These are phyloP conservation scores for Citrus cavaleriei DNA, from an alignment of 345 rosid species.

Conservation along the genomic window DNA sequence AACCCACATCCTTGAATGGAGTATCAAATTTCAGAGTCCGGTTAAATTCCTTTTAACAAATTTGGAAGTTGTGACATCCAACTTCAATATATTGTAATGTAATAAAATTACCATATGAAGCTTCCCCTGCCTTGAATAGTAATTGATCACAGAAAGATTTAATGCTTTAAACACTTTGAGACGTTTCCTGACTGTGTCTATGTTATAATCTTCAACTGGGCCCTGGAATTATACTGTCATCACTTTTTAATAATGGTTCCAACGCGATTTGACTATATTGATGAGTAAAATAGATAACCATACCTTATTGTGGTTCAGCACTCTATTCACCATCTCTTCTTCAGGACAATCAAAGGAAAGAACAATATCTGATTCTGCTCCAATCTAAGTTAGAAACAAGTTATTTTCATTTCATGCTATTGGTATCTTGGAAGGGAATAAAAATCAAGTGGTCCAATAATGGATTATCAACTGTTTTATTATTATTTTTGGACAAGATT, in stretches of 20 bases:
- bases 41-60: no score
- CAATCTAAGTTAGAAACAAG: conserved; percentile 27
- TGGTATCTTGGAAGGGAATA: background rate
- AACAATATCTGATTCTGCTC: conserved; percentile 59
- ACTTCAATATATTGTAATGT: background rate
- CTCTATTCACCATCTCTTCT: conserved; percentile 71
- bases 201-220: conserved; percentile 69
- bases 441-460: background rate
- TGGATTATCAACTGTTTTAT: background rate
- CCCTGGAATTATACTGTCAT: conserved; percentile 40
- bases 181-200: conserved; percentile 58
- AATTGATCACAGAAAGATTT: conserved; percentile 69
- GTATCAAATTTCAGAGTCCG: no score
- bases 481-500: background rate
- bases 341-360: conserved; percentile 71
- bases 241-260: conserved; percentile 8
- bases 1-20: no score
- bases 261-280: background rate
- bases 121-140: conserved; percentile 71
- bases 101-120: conserved; percentile 49
- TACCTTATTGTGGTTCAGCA: conserved; percentile 74
- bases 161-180: conserved; percentile 51
- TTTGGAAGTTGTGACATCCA: background rate
- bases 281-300: conserved; percentile 14
- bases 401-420: no score